These are phyloP conservation scores for Talaromyces sp. DNA, from an alignment of 2,329 filamentous ascomycete genomes.

Conservation along the genomic window DNA sequence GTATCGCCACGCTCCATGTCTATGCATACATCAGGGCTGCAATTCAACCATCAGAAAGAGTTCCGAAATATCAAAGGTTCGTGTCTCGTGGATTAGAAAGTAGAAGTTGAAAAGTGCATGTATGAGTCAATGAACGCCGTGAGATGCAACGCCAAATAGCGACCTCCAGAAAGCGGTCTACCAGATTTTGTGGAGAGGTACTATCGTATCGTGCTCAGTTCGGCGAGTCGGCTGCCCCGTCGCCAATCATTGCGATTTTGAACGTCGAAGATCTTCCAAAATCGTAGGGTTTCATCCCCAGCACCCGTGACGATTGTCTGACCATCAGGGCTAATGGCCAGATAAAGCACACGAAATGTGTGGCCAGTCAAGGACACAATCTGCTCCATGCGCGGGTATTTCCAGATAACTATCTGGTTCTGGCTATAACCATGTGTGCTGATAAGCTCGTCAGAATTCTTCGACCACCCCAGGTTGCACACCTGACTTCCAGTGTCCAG, in stretches of 20 bases:
- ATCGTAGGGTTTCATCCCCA: conserved; percentile 90
- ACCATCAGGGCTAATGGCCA: conserved; percentile 96
- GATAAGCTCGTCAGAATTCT: conserved; percentile 96
- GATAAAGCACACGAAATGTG: conserved; percentile 91
- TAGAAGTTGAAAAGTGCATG: background rate
- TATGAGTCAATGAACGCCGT: conserved; percentile 5
- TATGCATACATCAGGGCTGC: conserved; percentile 10
- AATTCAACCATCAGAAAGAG: background rate
- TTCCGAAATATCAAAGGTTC: conserved; percentile 7
- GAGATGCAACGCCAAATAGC: background rate
- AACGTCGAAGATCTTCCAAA: conserved; percentile 93
- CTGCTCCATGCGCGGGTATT: conserved; percentile 97
- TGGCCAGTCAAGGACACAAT: conserved; percentile 93
- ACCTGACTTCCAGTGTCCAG: conserved; percentile 97
- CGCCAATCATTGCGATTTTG: conserved; percentile 65
- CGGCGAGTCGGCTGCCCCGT: conserved; percentile 62
- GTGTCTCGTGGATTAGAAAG: conserved; percentile 12
- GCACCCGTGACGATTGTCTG: conserved; percentile 91
- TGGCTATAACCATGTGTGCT: conserved; percentile 96
- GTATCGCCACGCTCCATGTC: conserved; percentile 1
- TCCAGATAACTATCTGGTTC: conserved; percentile 99
- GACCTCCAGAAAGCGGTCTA: background rate
- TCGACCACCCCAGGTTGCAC: conserved; percentile 97
- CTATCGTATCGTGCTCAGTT: conserved; percentile 77
- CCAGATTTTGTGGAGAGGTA: background rate